A percentile compares a stretch with the other conserved stretches of the same genome.
Evolutionary conservation across 257 asterid genomes (phyloP).

Genomic region (Petunia axillaris): DNA sequence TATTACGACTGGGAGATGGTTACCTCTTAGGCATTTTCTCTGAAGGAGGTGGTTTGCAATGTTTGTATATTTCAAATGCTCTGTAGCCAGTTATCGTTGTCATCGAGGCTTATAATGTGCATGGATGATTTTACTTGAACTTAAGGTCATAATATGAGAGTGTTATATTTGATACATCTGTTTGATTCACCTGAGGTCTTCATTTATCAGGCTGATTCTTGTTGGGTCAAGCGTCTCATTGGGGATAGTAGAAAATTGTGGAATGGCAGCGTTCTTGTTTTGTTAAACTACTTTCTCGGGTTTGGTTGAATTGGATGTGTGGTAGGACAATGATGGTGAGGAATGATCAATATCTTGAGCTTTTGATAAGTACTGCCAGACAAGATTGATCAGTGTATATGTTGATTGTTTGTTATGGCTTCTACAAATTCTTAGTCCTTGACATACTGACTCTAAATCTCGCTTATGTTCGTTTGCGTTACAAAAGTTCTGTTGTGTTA

Average conservation of each 20-base stretch:
- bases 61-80: neutral
- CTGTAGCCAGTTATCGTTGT: no score
- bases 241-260: neutral
- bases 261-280: neutral
- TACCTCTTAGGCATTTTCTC: constrained; percentile 5
- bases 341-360: no score
- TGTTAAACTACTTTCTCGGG: no score
- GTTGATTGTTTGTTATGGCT: no score
- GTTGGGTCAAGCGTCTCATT: neutral
- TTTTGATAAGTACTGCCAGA: no score
- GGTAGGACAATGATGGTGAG: no score
- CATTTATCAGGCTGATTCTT: neutral
- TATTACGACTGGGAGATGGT: neutral
- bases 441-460: no score
- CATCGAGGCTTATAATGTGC: neutral
- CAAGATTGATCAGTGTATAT: no score
- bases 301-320: no score
- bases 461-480: no score
- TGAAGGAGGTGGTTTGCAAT: neutral
- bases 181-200: neutral
- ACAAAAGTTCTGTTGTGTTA: no score
- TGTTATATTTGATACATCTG: neutral
- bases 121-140: neutral
- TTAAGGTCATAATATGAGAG: neutral
- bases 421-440: no score